phyloP scores from a whole-genome alignment of 441 rosid species.

The Populus hybrid region DNA sequence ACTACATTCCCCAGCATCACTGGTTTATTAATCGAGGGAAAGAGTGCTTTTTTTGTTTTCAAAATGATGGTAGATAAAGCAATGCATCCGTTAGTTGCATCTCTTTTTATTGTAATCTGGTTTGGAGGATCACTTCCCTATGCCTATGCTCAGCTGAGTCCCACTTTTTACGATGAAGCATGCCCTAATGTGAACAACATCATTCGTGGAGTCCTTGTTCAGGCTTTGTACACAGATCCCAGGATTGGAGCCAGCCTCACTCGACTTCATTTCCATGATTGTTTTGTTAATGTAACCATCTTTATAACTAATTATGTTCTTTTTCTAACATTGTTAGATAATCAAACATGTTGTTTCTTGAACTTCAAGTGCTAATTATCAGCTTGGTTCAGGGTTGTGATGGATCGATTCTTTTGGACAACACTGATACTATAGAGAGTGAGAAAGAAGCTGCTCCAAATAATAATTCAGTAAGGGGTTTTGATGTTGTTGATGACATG shows the following conservation, averaged over 20 bases:
- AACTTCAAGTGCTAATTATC: not conserved
- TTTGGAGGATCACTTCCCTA: slow-evolving; percentile 24
- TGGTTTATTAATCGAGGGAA: no score
- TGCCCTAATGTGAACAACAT: slow-evolving; percentile 44
- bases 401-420: slow-evolving; percentile 59
- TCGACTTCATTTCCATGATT: slow-evolving; percentile 76
- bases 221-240: slow-evolving; percentile 38
- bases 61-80: not conserved
- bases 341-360: not conserved
- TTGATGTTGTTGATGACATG: slow-evolving; percentile 60
- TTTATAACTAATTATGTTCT: not conserved
- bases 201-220: slow-evolving; percentile 29
- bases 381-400: slow-evolving; percentile 41
- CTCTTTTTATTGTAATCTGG: slow-evolving; percentile 1
- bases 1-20: not conserved
- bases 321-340: not conserved
- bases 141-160: slow-evolving; percentile 41
- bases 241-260: slow-evolving; percentile 63
- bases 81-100: not conserved
- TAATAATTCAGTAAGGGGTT: slow-evolving; percentile 49
- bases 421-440: slow-evolving; percentile 36
- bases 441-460: slow-evolving; percentile 46
- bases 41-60: not conserved
- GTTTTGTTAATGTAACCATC: slow-evolving; percentile 57
- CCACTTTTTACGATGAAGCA: slow-evolving; percentile 42